Base-by-base conservation (phyloP, 2,329 filamentous ascomycete species). In the Sordariomycetes sp. region DNA sequence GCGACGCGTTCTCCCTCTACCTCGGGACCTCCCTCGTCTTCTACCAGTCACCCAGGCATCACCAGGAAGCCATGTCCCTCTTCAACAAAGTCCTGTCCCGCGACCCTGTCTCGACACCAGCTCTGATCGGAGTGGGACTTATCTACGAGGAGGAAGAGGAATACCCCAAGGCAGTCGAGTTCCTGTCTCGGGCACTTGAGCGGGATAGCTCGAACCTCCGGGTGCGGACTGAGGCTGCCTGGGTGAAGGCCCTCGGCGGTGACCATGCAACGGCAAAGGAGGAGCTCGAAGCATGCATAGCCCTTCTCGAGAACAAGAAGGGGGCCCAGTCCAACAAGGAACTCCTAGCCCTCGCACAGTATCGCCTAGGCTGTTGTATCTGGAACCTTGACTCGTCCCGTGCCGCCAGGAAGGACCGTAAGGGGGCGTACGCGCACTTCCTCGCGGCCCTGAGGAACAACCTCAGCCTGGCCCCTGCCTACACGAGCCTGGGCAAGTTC, bases 111-210 rank as follows among this genome's bases (percentile, higher is more conserved):
- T 91, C 87, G 0, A 95, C 90, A 0, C 74, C 84, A 34, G 91
- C 91, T 2, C 75, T 99, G 60, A 88, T 97, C 52, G 94, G 94
- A 0, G 83, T 96, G 36, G 95, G 94, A 1, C 72, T 97, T 25
- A 92, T 99, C 48, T 86, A 91, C 53, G 90, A 96, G 69, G 94
- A 97, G 64, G 90, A 96, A 62, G 87, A 96, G 64, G 87, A 97
- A 61, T 96, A 89, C 64, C 76, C 81, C 53, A 79, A 89, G 64
- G 94, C 95, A 0, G 83, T 91, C 45, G 80, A 86, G 32, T 96
- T 95, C 65, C 73, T 99, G 13, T 79, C 79, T 45, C 81, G 89
- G 61, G 94, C 94, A 1, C 69, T 95, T 28, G 68, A 84, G 61
- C 81, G 87, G 25, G 89, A 96, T 65, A 74, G 78, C 2, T 74